Evolutionary conservation across 768 basidiomycete species (phyloP).

Genomic region (Hortiboletus campestris): DNA sequence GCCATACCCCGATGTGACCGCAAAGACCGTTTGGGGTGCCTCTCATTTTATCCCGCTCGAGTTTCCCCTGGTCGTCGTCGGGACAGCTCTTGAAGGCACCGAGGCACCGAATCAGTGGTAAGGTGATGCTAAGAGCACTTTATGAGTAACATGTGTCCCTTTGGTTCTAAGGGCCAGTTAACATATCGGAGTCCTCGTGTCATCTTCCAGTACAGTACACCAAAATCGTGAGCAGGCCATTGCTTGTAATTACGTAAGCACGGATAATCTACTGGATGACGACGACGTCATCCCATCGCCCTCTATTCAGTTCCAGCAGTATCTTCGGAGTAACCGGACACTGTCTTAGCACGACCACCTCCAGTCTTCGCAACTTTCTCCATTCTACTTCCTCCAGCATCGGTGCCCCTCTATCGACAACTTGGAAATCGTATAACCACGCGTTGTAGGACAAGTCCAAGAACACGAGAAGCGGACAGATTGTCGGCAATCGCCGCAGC

Average conservation of each 20-base stretch:
- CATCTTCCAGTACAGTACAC: too few species aligned
- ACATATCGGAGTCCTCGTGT: too few species aligned
- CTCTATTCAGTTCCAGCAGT: constrained; percentile 48
- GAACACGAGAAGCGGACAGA: constrained; percentile 60
- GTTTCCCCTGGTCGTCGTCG: constrained; percentile 7
- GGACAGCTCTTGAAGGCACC: not conserved
- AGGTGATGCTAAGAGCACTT: too few species aligned
- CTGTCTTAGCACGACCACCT: constrained; percentile 54
- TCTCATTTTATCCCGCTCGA: constrained; percentile 14
- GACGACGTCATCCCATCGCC: constrained; percentile 64
- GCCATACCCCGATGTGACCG: not conserved
- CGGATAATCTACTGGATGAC: constrained; percentile 38
- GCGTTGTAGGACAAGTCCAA: constrained; percentile 69
- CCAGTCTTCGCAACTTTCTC: constrained; percentile 52
- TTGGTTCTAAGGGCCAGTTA: too few species aligned
- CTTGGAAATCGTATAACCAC: constrained; percentile 35
- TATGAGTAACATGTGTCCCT: too few species aligned
- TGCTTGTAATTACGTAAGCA: too few species aligned
- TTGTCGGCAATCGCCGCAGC: constrained; percentile 53
- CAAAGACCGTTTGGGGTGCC: constrained; percentile 2
- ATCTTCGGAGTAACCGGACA: constrained; percentile 48
- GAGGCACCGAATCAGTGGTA: too few species aligned
- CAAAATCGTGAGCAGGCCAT: too few species aligned
- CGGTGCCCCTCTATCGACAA: constrained; percentile 18
- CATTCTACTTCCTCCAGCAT: constrained; percentile 55